Conservation (phyloP, 768 basidiomycete species). For the Tremella fuciformis region DNA sequence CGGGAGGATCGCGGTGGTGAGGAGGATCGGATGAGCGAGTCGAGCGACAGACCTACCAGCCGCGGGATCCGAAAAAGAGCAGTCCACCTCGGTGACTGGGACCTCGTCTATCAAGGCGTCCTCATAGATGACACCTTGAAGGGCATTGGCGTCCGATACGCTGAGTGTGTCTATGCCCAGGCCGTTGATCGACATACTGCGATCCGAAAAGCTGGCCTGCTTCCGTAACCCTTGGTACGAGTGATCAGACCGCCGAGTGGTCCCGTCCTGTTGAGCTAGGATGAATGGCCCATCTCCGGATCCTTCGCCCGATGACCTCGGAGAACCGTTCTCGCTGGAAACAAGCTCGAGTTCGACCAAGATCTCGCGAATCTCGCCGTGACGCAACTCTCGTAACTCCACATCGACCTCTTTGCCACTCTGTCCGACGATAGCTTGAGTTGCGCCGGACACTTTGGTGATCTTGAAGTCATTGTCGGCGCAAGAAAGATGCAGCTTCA, state of each 20-base stretch:
- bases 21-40: constrained; percentile 86
- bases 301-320: constrained; percentile 24
- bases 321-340: constrained; percentile 9
- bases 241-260: not conserved
- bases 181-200: not conserved
- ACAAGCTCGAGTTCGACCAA: constrained; percentile 92
- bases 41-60: constrained; percentile 79
- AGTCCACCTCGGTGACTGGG: constrained; percentile 92
- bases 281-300: constrained; percentile 8
- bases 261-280: not conserved
- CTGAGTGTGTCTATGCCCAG: constrained; percentile 33
- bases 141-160: constrained; percentile 28
- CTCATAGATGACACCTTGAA: constrained; percentile 63
- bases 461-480: constrained; percentile 89
- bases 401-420: constrained; percentile 94
- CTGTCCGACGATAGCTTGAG: constrained; percentile 77
- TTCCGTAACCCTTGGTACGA: not conserved
- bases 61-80: constrained; percentile 88
- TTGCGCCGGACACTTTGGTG: constrained; percentile 88
- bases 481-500: constrained; percentile 93
- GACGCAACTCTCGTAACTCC: constrained; percentile 87
- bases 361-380: constrained; percentile 97
- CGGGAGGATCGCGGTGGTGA: constrained; percentile 87
- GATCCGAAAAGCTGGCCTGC: not conserved
- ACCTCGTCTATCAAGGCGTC: constrained; percentile 96